Base-by-base conservation (phyloP, 345 rosid genomes). In the Arabis hirsuta region DNA sequence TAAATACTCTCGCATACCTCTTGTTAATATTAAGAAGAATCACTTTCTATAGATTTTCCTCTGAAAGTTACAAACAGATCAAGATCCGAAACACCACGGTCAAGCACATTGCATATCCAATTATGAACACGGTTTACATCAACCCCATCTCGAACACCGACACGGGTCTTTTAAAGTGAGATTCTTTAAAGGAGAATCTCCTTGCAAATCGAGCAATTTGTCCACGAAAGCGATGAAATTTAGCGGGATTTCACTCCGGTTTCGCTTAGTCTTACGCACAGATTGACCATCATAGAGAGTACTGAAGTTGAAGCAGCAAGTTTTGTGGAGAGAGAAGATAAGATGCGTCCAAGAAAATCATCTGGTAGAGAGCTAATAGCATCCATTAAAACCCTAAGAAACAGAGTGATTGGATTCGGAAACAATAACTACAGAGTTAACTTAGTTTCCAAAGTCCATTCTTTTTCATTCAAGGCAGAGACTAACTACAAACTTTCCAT, bases 1-100 rank as follows among this genome's bases (percentile, higher is more conserved):
- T 16, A 16, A 16, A 16, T 16, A 16, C 16, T 16, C 16, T 16
- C 16, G 16, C 16, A 16, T 16, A 16, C 16, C 16, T 16, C 16
- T 16, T 16, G 16, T 16, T 16, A 16, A 16, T 16, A 16, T 16
- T 16, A 16, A 16, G 16, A 16, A 16, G 16, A 16, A 16, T 16
- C 16, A 16, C 16, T 16, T 16, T 16, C 16, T 16, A 16, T 16
- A 16, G 16, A 16, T 7, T 60, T 10, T 4, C 51, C 20, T 12
- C 0, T 10, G 39, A 6, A 14, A 44, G 14, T n/a, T 16, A 63
- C 2, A 16, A 16, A 16, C n/a, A 66, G 39, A 39, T 65, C 58
- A 52, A 66, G 71, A 38, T 66, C 71, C 8, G 5, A 10, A 9
- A 52, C 39, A 39, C 71, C 71, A n/a, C 50, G 71, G 9, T n/a